phyloP scores from a whole-genome alignment of 164 flowering plant genomes.

The Stephania yunnanensis region DNA sequence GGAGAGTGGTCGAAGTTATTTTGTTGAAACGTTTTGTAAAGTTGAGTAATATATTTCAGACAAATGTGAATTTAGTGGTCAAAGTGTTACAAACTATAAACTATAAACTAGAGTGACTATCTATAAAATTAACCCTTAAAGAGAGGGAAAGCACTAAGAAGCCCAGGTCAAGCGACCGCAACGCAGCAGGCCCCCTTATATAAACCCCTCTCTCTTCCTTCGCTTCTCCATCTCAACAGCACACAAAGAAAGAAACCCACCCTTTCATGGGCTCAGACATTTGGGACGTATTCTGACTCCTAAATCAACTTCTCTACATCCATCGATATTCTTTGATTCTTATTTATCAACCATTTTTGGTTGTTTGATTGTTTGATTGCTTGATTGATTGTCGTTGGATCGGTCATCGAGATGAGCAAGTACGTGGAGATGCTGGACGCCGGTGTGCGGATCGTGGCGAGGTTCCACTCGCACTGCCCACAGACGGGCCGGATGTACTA shows the following conservation, averaged over 20 bases:
- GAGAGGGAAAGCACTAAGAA: background rate
- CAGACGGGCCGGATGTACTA: slow-evolving; percentile 46
- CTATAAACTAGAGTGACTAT: too few species aligned
- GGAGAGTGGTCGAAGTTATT: too few species aligned
- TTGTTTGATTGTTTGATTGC: background rate
- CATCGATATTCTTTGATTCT: background rate
- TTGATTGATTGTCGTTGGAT: background rate
- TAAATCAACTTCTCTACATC: background rate
- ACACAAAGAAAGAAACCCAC: background rate
- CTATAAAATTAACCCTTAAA: background rate
- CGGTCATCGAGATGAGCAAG: slow-evolving; percentile 10
- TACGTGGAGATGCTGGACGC: slow-evolving; percentile 37
- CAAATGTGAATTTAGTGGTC: too few species aligned
- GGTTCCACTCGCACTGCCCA: slow-evolving; percentile 49
- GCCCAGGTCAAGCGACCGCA: background rate
- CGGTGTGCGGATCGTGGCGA: slow-evolving; percentile 33
- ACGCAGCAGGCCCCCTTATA: background rate
- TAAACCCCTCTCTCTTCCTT: background rate
- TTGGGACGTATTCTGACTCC: slow-evolving; percentile 5
- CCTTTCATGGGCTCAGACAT: slow-evolving; percentile 1
- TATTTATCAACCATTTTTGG: background rate
- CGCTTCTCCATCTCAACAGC: background rate
- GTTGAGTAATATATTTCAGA: too few species aligned
- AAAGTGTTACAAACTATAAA: too few species aligned
- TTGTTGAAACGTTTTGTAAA: too few species aligned